phyloP scores from a whole-genome alignment of 2,329 filamentous ascomycete species.

The Cladorrhinum sp. region DNA sequence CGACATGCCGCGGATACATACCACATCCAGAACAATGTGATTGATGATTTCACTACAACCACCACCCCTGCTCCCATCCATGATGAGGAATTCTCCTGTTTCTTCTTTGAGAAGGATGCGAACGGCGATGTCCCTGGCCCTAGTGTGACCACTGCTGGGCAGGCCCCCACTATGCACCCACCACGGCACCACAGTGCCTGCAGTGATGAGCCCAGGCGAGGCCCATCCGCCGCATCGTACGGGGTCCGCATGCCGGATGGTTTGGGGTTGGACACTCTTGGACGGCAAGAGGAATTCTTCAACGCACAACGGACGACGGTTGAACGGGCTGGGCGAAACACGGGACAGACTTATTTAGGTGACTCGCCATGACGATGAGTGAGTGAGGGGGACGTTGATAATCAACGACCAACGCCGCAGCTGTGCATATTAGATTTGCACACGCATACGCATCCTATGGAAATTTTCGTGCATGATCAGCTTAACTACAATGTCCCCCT shows the following conservation, averaged over 20 bases:
- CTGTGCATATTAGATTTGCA: conserved; percentile 4
- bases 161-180: not conserved
- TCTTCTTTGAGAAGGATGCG: not conserved
- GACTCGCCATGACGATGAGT: not conserved
- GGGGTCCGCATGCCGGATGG: not conserved
- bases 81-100: not conserved
- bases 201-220: not conserved
- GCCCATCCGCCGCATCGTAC: not conserved
- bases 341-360: not conserved
- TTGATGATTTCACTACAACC: not conserved
- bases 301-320: not conserved
- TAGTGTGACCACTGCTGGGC: not conserved
- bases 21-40: too few relatives aligned
- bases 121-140: not conserved
- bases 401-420: not conserved
- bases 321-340: too few relatives aligned
- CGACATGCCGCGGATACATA: not conserved
- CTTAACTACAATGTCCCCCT: not conserved
- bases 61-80: not conserved
- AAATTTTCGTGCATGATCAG: not conserved
- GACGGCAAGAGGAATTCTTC: not conserved
- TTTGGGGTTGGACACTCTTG: not conserved
- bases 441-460: not conserved
- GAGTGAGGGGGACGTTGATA: not conserved
- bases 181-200: not conserved